These are phyloP conservation scores for Thelephora aurantiotincta DNA, from an alignment of 768 basidiomycete species.

Conservation along the genomic window DNA sequence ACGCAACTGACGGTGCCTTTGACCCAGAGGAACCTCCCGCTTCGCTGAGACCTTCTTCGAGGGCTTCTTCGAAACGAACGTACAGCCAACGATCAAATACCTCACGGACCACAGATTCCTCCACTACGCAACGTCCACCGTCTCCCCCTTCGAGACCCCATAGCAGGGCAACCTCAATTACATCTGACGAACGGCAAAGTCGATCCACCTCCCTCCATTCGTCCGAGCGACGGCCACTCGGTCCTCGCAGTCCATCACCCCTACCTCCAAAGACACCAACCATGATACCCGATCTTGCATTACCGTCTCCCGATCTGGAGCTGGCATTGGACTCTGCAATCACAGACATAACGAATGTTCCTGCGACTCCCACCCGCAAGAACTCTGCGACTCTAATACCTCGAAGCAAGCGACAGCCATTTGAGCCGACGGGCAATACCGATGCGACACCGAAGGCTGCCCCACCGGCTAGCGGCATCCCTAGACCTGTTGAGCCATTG, in stretches of 20 bases:
- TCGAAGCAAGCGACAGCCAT: slow-evolving; percentile 58
- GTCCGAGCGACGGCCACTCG: slow-evolving; percentile 49
- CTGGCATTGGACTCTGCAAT: slow-evolving; percentile 25
- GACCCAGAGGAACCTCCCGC: slow-evolving; percentile 44
- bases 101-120: slow-evolving; percentile 26
- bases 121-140: not conserved
- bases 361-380: slow-evolving; percentile 13
- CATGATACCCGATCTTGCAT: slow-evolving; percentile 13
- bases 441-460: slow-evolving; percentile 33
- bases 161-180: not conserved
- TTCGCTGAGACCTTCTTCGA: slow-evolving; percentile 39
- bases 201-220: slow-evolving; percentile 33
- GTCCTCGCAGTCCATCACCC: slow-evolving; percentile 68
- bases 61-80: slow-evolving; percentile 23
- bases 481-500: slow-evolving; percentile 44
- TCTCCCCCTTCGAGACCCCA: slow-evolving; percentile 2
- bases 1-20: slow-evolving; percentile 3
- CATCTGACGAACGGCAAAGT: slow-evolving; percentile 19
- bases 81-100: slow-evolving; percentile 29
- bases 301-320: slow-evolving; percentile 33
- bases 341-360: slow-evolving; percentile 14
- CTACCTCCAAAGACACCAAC: slow-evolving; percentile 32
- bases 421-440: slow-evolving; percentile 36
- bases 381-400: slow-evolving; percentile 37
- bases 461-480: slow-evolving; percentile 13